These are phyloP conservation scores for Rutidosis leptorrhynchoides DNA, from an alignment of 129 eudicot genomes.

Conservation along the genomic window DNA sequence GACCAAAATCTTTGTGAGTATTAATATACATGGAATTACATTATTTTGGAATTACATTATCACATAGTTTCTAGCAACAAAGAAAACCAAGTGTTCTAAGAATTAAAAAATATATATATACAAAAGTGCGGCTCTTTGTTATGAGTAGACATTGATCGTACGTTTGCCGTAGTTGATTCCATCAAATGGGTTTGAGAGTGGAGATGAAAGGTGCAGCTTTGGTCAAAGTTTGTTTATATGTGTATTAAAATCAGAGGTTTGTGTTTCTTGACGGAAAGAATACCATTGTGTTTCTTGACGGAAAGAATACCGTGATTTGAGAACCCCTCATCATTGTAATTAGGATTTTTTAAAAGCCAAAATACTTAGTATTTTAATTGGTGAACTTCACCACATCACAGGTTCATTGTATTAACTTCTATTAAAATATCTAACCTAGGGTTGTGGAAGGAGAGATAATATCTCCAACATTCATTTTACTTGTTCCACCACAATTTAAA, in stretches of 20 bases:
- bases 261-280: background rate
- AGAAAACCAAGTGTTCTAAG: background rate
- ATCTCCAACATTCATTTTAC: no score
- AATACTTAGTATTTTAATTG: no score
- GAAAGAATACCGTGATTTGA: slow-evolving; percentile 14
- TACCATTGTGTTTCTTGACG: background rate
- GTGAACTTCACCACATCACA: no score
- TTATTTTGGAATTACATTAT: no score
- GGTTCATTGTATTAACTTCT: no score
- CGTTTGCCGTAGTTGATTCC: slow-evolving; percentile 8
- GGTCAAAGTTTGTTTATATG: background rate
- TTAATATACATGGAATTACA: no score
- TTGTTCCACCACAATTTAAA: no score
- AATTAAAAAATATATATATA: no score
- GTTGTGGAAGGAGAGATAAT: no score
- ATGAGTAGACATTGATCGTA: background rate
- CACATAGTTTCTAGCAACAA: background rate
- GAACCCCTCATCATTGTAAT: slow-evolving; percentile 6
- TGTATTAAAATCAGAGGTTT: slow-evolving; percentile 5
- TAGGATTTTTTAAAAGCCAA: background rate
- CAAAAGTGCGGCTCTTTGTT: background rate
- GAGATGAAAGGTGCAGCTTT: slow-evolving; percentile 15
- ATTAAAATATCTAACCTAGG: no score
- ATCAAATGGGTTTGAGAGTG: slow-evolving; percentile 4
- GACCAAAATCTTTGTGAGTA: no score